phyloP scores from a whole-genome alignment of 2,329 filamentous ascomycete genomes.

The Harringtonia lauricola region DNA sequence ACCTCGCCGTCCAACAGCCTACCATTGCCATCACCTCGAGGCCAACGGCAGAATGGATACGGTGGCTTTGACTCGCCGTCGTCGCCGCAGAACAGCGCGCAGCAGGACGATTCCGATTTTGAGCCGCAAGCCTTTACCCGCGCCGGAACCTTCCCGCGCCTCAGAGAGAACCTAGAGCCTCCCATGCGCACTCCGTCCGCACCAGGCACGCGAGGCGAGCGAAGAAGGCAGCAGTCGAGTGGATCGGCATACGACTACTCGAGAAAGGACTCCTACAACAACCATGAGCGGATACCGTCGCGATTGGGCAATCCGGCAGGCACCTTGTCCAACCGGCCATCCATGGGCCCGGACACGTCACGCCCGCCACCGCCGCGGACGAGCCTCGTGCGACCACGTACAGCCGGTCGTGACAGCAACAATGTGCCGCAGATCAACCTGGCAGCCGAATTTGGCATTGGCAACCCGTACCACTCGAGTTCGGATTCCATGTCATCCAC shows the following conservation, averaged over 20 bases:
- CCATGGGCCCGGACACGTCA: constrained; percentile 37
- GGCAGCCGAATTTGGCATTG: constrained; percentile 46
- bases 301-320: constrained; percentile 11
- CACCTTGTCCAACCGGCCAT: constrained; percentile 24
- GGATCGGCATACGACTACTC: constrained; percentile 4
- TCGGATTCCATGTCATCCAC: constrained; percentile 56
- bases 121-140: constrained; percentile 29
- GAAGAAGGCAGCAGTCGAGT: constrained; percentile 18
- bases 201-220: constrained; percentile 30
- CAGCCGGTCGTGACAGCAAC: constrained; percentile 21
- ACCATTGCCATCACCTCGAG: constrained; percentile 20
- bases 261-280: not conserved
- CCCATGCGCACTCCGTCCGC: constrained; percentile 36
- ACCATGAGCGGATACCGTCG: constrained; percentile 7
- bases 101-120: constrained; percentile 20
- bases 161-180: constrained; percentile 23
- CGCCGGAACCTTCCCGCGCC: constrained; percentile 42
- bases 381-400: constrained; percentile 32
- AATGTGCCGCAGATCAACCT: constrained; percentile 40
- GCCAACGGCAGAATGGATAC: constrained; percentile 41
- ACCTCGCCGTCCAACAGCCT: not conserved
- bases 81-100: constrained; percentile 20
- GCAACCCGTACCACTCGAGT: constrained; percentile 53
- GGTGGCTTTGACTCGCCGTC: constrained; percentile 45
- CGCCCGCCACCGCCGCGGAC: constrained; percentile 41